These are phyloP conservation scores for Annulohypoxylon maeteangense DNA, from an alignment of 495 filamentous ascomycete genomes.

Conservation along the genomic window DNA sequence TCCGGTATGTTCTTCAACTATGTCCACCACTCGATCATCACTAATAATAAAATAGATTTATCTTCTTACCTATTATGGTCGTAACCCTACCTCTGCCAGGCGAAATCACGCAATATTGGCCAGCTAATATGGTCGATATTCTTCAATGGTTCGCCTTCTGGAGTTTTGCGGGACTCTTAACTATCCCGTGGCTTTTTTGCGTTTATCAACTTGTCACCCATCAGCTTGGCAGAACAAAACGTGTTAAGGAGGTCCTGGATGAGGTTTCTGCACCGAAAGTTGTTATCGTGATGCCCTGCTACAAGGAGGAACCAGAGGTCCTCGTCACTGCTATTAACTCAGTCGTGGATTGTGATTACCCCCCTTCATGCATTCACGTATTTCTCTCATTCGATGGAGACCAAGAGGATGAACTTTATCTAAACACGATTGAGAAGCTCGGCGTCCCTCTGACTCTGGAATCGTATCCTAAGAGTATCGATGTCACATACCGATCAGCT, in stretches of 20 bases:
- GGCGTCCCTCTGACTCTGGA: conserved; percentile 83
- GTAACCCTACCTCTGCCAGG: conserved; percentile 89
- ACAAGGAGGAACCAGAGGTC: conserved; percentile 90
- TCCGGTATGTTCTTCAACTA: conserved; percentile 68
- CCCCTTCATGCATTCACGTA: conserved; percentile 90
- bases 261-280: conserved; percentile 91
- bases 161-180: conserved; percentile 86
- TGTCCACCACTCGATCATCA: neutral
- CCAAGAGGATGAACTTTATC: conserved; percentile 86
- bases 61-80: conserved; percentile 94
- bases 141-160: conserved; percentile 98
- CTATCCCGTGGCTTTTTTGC: conserved; percentile 92
- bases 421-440: conserved; percentile 87
- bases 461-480: conserved; percentile 88
- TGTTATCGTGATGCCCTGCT: conserved; percentile 97
- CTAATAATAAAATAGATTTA: conserved; percentile 63
- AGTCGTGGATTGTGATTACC: conserved; percentile 94
- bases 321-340: conserved; percentile 90
- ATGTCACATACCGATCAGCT: conserved; percentile 82
- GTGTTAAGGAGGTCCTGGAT: conserved; percentile 85
- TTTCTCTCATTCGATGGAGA: conserved; percentile 97
- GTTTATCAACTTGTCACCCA: conserved; percentile 90
- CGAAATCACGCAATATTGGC: conserved; percentile 76
- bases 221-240: conserved; percentile 80
- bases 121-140: conserved; percentile 68